Evolutionary conservation across 148 eudicot genomes (phyloP).

Genomic region (Dianthus caryophyllus): DNA sequence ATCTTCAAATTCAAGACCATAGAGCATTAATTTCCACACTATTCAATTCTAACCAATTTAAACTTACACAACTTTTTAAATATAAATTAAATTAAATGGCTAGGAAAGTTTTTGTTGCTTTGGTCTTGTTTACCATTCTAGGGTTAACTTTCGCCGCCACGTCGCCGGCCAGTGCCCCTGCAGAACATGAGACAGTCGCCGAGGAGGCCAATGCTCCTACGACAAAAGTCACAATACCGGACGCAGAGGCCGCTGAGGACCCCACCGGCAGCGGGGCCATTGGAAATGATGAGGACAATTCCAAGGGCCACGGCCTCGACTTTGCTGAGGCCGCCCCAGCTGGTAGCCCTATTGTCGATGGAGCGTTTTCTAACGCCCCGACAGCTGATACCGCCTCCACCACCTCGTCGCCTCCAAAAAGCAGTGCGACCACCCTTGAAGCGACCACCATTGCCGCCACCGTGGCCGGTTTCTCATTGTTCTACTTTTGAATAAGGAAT

Average conservation of each 20-base stretch:
- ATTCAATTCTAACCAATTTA: background rate
- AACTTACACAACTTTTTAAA: background rate
- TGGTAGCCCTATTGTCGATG: conserved; percentile 22
- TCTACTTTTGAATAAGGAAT: conserved; percentile 15
- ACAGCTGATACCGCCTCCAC: background rate
- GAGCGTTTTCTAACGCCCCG: background rate
- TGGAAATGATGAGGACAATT: conserved; percentile 17
- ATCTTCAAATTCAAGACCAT: background rate
- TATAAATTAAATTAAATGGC: conserved; percentile 19
- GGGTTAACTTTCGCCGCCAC: conserved; percentile 19
- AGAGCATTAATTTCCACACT: background rate
- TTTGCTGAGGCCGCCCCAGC: conserved; percentile 28
- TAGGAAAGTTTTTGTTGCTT: conserved; percentile 17
- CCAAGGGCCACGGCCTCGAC: background rate
- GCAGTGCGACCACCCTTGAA: conserved; percentile 19
- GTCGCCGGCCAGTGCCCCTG: too few species aligned
- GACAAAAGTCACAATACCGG: too few species aligned
- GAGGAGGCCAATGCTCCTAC: background rate
- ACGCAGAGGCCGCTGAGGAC: background rate
- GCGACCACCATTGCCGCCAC: conserved; percentile 6
- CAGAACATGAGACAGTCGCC: too few species aligned
- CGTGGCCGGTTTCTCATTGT: conserved; percentile 17
- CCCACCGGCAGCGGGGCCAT: conserved; percentile 10
- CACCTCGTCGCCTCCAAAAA: background rate
- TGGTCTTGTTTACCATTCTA: conserved; percentile 13